These are phyloP conservation scores for Monilinia polystroma DNA, from an alignment of 2,329 filamentous ascomycete genomes.

Conservation along the genomic window DNA sequence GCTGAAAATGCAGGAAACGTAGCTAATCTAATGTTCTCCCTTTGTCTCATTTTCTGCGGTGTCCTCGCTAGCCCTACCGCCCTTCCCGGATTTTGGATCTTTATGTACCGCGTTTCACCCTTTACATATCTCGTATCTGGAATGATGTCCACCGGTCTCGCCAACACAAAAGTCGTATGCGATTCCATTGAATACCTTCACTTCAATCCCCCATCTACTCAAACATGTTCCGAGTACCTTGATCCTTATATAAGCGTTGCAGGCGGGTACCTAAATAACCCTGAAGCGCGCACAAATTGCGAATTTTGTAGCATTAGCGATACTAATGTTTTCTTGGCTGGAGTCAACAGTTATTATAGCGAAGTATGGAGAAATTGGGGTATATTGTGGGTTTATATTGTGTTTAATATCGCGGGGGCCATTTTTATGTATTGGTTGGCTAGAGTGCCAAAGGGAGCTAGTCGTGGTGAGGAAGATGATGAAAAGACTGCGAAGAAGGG, in stretches of 20 bases:
- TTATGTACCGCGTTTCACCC: constrained; percentile 80
- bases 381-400: constrained; percentile 46
- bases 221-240: constrained; percentile 62
- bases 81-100: constrained; percentile 77
- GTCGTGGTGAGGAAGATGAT: constrained; percentile 26
- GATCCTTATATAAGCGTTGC: constrained; percentile 47
- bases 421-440: constrained; percentile 55
- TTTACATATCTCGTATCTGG: constrained; percentile 79
- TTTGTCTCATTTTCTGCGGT: constrained; percentile 74
- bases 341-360: constrained; percentile 52
- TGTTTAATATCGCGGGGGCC: constrained; percentile 54
- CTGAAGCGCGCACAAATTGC: constrained; percentile 50
- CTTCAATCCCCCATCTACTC: constrained; percentile 60
- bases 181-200: constrained; percentile 65
- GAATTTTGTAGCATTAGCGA: constrained; percentile 53
- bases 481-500: background rate
- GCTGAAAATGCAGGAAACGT: constrained; percentile 76
- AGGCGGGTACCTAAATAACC: constrained; percentile 57
- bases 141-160: constrained; percentile 68
- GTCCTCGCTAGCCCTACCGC: constrained; percentile 63
- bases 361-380: constrained; percentile 70
- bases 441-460: constrained; percentile 46
- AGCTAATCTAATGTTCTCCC: constrained; percentile 71
- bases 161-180: constrained; percentile 65
- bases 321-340: constrained; percentile 53